phyloP scores from a whole-genome alignment of 148 eudicot species.

The Arctostaphylos glauca region DNA sequence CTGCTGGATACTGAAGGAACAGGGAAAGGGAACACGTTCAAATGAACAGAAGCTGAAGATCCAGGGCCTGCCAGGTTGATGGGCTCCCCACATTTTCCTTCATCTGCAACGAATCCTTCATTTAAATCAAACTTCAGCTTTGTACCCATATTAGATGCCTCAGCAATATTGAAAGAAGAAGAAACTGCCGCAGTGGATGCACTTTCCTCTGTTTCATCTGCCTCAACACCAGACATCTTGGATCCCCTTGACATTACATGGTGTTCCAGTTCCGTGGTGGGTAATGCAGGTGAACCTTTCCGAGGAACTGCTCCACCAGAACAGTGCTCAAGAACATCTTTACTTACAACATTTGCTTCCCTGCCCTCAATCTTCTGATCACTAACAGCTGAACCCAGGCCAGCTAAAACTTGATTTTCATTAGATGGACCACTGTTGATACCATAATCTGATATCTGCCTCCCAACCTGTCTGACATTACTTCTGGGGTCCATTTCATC shows the following conservation, averaged over 20 bases:
- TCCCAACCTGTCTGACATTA: constrained; percentile 14
- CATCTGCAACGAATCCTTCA: constrained; percentile 61
- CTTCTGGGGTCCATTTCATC: constrained; percentile 20
- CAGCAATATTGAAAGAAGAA: constrained; percentile 24
- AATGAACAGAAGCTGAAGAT: constrained; percentile 24
- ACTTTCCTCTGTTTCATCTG: constrained; percentile 21
- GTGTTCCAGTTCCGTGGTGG: constrained; percentile 17
- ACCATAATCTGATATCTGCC: constrained; percentile 18
- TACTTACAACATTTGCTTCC: constrained; percentile 24
- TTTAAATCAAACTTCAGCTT: constrained; percentile 67
- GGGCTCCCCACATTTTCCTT: constrained; percentile 55
- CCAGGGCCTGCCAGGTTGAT: constrained; percentile 20
- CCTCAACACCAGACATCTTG: constrained; percentile 27
- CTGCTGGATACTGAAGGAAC: constrained; percentile 27
- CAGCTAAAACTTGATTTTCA: constrained; percentile 22
- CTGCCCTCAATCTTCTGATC: constrained; percentile 21
- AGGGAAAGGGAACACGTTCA: constrained; percentile 35
- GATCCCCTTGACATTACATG: constrained; percentile 24
- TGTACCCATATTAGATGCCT: constrained; percentile 31
- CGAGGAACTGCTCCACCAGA: constrained; percentile 8
- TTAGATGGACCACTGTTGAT: constrained; percentile 2
- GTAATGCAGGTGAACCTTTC: constrained; percentile 14
- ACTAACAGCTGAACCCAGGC: constrained; percentile 13
- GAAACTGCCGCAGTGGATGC: constrained; percentile 22
- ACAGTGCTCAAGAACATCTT: constrained; percentile 16